Evolutionary conservation across 768 basidiomycete species (phyloP).

Genomic region (Imleria badia): DNA sequence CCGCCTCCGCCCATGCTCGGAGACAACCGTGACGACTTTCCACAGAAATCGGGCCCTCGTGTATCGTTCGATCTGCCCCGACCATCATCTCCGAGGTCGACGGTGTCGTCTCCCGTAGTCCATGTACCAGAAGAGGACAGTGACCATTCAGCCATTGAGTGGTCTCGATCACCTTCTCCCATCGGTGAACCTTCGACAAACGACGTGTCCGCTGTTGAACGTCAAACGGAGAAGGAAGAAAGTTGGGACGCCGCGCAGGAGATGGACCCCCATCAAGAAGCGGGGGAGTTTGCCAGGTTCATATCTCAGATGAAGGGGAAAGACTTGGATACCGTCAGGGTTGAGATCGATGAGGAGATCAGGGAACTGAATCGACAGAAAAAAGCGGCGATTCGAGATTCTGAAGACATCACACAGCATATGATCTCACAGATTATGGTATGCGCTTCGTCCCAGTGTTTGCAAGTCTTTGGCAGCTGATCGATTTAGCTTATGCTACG

Average conservation of each 20-base stretch:
- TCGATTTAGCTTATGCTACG: slow-evolving; percentile 74
- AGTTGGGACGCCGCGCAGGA: slow-evolving; percentile 86
- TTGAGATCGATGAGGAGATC: slow-evolving; percentile 94
- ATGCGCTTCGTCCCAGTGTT: slow-evolving; percentile 13
- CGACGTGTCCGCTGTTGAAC: slow-evolving; percentile 17
- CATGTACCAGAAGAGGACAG: slow-evolving; percentile 15
- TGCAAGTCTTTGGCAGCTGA: slow-evolving; percentile 6
- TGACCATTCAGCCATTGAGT: slow-evolving; percentile 30
- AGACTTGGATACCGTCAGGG: slow-evolving; percentile 75
- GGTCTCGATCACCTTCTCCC: slow-evolving; percentile 44
- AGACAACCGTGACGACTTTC: slow-evolving; percentile 8
- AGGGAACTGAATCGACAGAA: slow-evolving; percentile 74
- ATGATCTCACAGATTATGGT: slow-evolving; percentile 89
- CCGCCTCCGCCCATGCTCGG: slow-evolving; percentile 17
- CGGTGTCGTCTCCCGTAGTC: background rate
- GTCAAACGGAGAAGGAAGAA: slow-evolving; percentile 32
- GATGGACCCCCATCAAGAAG: slow-evolving; percentile 76
- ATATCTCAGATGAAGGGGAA: slow-evolving; percentile 88
- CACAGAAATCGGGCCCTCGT: background rate
- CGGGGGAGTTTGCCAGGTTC: slow-evolving; percentile 89
- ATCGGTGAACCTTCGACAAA: background rate
- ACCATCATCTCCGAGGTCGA: slow-evolving; percentile 13
- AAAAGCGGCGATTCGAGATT: slow-evolving; percentile 88
- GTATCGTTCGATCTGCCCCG: slow-evolving; percentile 5
- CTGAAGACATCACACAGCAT: slow-evolving; percentile 92